Evolutionary conservation across 345 rosid genomes (phyloP), one percentile per base, ranked within the genome.

Genomic region (Geranium brycei): DNA sequence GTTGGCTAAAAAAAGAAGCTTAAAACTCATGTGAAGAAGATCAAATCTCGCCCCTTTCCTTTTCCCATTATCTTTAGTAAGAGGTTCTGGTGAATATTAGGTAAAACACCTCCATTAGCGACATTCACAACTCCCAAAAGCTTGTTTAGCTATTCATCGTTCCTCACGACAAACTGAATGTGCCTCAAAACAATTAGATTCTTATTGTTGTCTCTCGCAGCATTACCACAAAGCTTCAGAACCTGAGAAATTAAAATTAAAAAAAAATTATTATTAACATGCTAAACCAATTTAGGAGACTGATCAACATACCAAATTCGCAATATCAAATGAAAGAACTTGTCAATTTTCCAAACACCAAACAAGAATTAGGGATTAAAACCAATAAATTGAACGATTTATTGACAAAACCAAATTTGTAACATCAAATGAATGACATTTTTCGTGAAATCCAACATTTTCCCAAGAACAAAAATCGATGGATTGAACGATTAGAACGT

Each of bases 181-280:
- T 87, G 95, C 74, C 95, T 79, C 1, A 89, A 91, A 35, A 82
- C 79, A 0, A 87, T 87, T 1, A 87, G 72, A 16, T 80, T 83
- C 85, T 85, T 87, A 80, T 87, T 87, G 73, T 87, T 87, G 30
- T 85, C 91, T 41, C 95, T 81, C 0, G 91, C 93, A 0, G 93
- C 93, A 23, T 87, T 87, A 0, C 95, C 89, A n/a, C 87, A 89
- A 8, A 87, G 77, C 72, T 87, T 89, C 75, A 87, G 64, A 58
- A 87, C 91, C 89, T 85, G 31, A 2, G 40, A 23, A 59, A 8
- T 51, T 19, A 51, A 28, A n/a, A 3, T 4, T 31, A 7, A 31
- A 3, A 10, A 40, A 57, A 23, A 23, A 23, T 2, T 23, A 0
- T 23, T 23, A 23, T 23, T 23, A 23, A 23, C 28, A 23, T 2